A percentile compares a stretch with the other conserved stretches of the same genome.
Evolutionary conservation across 2,329 filamentous ascomycete genomes (phyloP).

Genomic region (Verticillium nubilum): DNA sequence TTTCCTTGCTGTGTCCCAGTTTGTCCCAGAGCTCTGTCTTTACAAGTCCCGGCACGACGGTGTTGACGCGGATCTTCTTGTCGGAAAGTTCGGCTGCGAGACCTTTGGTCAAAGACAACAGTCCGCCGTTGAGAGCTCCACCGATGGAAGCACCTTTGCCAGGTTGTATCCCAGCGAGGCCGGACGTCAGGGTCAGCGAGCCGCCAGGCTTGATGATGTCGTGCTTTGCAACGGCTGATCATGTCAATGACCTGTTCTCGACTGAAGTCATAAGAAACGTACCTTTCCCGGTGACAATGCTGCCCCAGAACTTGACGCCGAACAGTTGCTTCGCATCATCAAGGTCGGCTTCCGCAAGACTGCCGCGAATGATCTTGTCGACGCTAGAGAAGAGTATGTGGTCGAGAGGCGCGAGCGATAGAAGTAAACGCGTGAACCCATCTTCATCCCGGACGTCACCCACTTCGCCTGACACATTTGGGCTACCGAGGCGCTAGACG

Average conservation of each 20-base stretch:
- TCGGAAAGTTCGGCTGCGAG: constrained; percentile 19
- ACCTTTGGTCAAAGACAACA: constrained; percentile 19
- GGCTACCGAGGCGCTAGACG: constrained; percentile 19
- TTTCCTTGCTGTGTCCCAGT: constrained; percentile 18
- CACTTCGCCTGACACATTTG: constrained; percentile 19
- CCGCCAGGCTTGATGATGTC: constrained; percentile 29
- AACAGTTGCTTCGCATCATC: constrained; percentile 27
- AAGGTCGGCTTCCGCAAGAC: constrained; percentile 24
- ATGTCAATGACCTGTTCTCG: not conserved
- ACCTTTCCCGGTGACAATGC: constrained; percentile 27
- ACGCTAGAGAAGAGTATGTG: constrained; percentile 31
- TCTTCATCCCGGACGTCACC: constrained; percentile 28
- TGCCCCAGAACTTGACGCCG: constrained; percentile 34
- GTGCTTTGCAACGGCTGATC: constrained; percentile 25
- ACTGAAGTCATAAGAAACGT: not conserved
- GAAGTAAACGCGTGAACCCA: constrained; percentile 22
- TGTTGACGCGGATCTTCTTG: constrained; percentile 23
- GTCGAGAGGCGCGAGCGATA: constrained; percentile 26
- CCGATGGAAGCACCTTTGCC: constrained; percentile 29
- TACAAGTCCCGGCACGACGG: constrained; percentile 23
- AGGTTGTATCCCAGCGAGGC: constrained; percentile 26
- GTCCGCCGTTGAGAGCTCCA: constrained; percentile 22
- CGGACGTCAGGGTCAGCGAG: constrained; percentile 30
- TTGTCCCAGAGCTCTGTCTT: constrained; percentile 26
- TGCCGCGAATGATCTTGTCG: constrained; percentile 30